Conservation (phyloP, 352 stramenopile genomes). For the Phytophthora citrophthora region DNA sequence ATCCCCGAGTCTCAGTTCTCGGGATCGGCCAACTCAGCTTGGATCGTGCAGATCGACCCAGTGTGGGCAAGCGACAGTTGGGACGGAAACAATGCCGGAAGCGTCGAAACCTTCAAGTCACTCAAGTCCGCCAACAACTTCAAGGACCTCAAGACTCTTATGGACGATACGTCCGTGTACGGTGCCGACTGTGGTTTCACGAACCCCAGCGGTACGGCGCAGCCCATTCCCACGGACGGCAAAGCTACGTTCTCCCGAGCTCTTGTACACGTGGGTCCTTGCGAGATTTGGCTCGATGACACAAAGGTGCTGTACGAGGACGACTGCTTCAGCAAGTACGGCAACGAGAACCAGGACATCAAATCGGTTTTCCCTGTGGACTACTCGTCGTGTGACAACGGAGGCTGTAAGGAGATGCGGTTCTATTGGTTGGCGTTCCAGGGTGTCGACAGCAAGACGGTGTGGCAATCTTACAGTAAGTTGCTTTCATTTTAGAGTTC, state of each 20-base stretch:
- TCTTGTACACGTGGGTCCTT: slow-evolving; percentile 13
- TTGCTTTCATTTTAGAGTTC: no score
- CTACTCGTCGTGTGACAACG: slow-evolving; percentile 34
- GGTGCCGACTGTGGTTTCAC: slow-evolving; percentile 34
- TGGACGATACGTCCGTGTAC: slow-evolving; percentile 30
- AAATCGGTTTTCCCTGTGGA: slow-evolving; percentile 40
- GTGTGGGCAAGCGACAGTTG: slow-evolving; percentile 23
- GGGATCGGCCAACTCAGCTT: slow-evolving; percentile 24
- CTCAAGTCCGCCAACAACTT: slow-evolving; percentile 25
- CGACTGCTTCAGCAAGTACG: slow-evolving; percentile 33
- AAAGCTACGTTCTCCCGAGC: slow-evolving; percentile 27
- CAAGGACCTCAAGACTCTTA: slow-evolving; percentile 23
- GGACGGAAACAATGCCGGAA: slow-evolving; percentile 14
- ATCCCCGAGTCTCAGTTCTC: slow-evolving; percentile 27
- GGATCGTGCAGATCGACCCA: slow-evolving; percentile 32
- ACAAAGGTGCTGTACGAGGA: slow-evolving; percentile 33
- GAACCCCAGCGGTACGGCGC: slow-evolving; percentile 18
- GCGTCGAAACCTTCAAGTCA: slow-evolving; percentile 12
- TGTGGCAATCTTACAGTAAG: slow-evolving; percentile 43
- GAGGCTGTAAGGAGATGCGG: slow-evolving; percentile 33
- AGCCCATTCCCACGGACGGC: slow-evolving; percentile 22
- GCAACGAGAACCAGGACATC: slow-evolving; percentile 24
- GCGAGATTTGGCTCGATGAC: slow-evolving; percentile 29
- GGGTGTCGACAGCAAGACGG: slow-evolving; percentile 22
- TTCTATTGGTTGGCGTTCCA: slow-evolving; percentile 47